Base-by-base conservation (phyloP, 1,284 basidiomycete species). In the Moesziomyces sp. region DNA sequence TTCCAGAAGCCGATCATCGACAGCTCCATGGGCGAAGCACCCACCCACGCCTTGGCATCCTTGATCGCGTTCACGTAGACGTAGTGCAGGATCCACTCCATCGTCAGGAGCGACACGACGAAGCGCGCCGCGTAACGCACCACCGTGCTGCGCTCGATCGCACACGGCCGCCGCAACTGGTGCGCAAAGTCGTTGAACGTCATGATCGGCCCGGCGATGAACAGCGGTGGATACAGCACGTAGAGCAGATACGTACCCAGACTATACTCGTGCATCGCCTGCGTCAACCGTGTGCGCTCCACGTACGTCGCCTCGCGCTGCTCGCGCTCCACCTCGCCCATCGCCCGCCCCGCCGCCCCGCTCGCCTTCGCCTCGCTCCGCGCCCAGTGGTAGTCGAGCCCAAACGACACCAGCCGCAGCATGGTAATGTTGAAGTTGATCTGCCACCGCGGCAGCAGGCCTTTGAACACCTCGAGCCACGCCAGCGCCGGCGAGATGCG, bases 51-150 rank as follows among this genome's bases (percentile, higher is more conserved):
- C 46, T 88, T 88, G 0, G 89, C 86, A 78, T 97, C 93, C 85
- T 98, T 98, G 86, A 98, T 97, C 6, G 94, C 96, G 19, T 97
- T 93, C 30, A 98, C 92, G 80, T 97, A 96, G 90, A 98, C 96
- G 82, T 88, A 94, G 84, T 99, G 96, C 43, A 97, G 87, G 54
- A 97, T 89, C 51, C 91, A 86, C 85, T 99, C 97, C 91, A 98
- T 95, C 3, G 91, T 92, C 47, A 97, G 82, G 35, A 93, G 84
- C 71, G 89, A 91, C 43, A 87, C 80, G 3, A 91, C 60, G 80
- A 96, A 95, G 11, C 96, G 91, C 21, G 90, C 40, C 0, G 89
- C 85, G 78, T 98, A 98, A 16, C 74, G 69, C 3, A 86, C 8
- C 11, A 86, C 79, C 2, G 84, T 74, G 24, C 82, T 75, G 3